Evolutionary conservation across 169 alveolate genomes (phyloP).

Genomic region (Plasmodium gonderi): DNA sequence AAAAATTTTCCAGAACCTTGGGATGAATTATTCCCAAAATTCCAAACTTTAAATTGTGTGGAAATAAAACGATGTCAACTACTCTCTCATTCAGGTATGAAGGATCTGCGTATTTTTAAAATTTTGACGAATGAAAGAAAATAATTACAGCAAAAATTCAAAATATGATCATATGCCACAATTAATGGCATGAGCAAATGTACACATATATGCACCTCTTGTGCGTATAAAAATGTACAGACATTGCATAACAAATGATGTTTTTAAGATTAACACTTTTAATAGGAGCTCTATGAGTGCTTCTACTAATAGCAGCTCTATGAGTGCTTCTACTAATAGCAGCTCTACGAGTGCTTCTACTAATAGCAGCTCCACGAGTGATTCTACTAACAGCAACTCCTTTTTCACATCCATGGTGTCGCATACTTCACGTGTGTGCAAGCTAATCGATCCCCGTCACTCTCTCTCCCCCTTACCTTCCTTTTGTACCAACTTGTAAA

Average conservation of each 20-base stretch:
- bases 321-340: no score
- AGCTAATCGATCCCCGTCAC: not conserved
- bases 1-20: conserved; percentile 90
- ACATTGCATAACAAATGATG: no score
- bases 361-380: no score
- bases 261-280: no score
- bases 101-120: conserved; percentile 13
- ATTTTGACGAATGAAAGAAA: conserved; percentile 10
- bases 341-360: no score
- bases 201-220: no score
- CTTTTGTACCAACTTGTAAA: conserved; percentile 30
- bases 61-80: conserved; percentile 48
- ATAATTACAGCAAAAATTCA: not conserved
- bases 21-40: conserved; percentile 96
- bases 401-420: not conserved
- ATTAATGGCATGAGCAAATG: no score
- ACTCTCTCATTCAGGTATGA: conserved; percentile 55
- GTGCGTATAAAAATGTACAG: no score
- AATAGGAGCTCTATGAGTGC: no score
- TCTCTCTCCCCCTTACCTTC: conserved; percentile 2
- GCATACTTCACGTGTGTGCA: not conserved
- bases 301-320: no score
- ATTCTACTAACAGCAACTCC: no score
- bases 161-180: not conserved
- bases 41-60: conserved; percentile 84